A percentile compares a stretch with the other conserved stretches of the same genome.
Conservation (phyloP, 106 monocot species). For the Triglochin maritima region DNA sequence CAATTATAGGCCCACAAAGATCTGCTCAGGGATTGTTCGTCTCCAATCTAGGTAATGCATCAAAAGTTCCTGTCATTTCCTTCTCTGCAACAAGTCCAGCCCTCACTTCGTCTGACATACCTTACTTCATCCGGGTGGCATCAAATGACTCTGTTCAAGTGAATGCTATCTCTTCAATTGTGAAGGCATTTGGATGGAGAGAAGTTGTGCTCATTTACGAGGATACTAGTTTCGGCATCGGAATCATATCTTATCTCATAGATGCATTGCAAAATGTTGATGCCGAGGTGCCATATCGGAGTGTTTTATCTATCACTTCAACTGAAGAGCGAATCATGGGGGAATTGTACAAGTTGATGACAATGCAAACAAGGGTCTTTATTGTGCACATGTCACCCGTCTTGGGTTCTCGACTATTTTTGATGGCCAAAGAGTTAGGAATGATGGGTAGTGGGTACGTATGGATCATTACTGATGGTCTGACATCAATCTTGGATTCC, state of each 20-base stretch:
- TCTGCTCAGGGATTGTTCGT: slow-evolving; percentile 10
- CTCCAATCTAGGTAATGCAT: slow-evolving; percentile 1
- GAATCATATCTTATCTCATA: slow-evolving; percentile 16
- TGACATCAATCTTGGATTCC: no score
- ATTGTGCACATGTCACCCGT: no score
- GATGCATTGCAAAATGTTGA: slow-evolving; percentile 4
- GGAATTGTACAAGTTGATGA: background rate
- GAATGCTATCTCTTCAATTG: slow-evolving; percentile 11
- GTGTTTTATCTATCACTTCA: background rate
- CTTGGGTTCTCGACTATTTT: no score
- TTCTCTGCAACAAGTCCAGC: slow-evolving; percentile 20
- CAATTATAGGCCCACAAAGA: slow-evolving; percentile 8
- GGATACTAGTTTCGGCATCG: slow-evolving; percentile 16
- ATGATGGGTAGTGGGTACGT: no score
- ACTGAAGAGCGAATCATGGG: background rate
- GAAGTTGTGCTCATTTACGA: slow-evolving; percentile 17
- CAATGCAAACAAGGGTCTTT: slow-evolving; percentile 5
- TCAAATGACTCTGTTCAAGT: slow-evolving; percentile 4
- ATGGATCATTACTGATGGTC: no score
- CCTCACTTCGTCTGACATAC: background rate
- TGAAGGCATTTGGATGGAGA: slow-evolving; percentile 15
- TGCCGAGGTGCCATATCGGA: slow-evolving; percentile 6
- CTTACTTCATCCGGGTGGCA: slow-evolving; percentile 14
- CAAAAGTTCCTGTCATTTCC: slow-evolving; percentile 15
- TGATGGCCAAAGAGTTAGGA: no score